A percentile compares a stretch with the other conserved stretches of the same genome.
phyloP scores from a whole-genome alignment of 352 stramenopile species.

The Peronospora belbahrii region DNA sequence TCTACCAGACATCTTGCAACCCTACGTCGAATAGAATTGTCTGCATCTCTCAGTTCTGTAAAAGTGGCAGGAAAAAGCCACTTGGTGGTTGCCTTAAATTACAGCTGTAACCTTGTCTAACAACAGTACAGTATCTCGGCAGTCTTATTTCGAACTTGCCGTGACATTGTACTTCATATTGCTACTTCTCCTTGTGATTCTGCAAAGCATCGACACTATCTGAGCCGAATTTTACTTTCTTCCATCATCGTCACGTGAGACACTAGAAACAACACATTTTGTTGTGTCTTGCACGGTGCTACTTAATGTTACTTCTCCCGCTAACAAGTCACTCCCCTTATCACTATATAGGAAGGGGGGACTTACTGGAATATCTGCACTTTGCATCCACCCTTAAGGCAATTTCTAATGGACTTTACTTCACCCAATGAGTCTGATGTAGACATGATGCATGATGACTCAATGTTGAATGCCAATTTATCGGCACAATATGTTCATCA shows the following conservation, averaged over 20 bases:
- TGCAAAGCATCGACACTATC: too few species aligned
- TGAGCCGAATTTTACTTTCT: neutral
- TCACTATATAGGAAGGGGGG: neutral
- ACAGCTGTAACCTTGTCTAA: too few species aligned
- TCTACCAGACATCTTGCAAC: too few species aligned
- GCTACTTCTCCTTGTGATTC: neutral
- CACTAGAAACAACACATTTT: neutral
- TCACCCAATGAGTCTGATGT: constrained; percentile 49
- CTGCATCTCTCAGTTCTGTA: too few species aligned
- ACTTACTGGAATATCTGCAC: neutral
- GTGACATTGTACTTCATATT: neutral
- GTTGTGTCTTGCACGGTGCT: constrained; percentile 2
- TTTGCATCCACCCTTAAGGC: neutral
- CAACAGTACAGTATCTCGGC: too few species aligned
- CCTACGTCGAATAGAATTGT: too few species aligned
- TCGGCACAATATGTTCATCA: constrained; percentile 37
- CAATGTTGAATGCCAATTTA: constrained; percentile 44
- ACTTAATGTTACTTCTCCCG: constrained; percentile 9
- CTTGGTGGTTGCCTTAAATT: too few species aligned
- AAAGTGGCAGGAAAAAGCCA: too few species aligned
- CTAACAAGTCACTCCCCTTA: neutral
- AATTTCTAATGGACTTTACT: constrained; percentile 46
- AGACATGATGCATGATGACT: constrained; percentile 72
- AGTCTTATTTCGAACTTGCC: too few species aligned
- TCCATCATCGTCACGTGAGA: too few species aligned